Evolutionary conservation across 176 grass and related monocot genomes (phyloP).

Genomic region (Urochloa ruziziensis): DNA sequence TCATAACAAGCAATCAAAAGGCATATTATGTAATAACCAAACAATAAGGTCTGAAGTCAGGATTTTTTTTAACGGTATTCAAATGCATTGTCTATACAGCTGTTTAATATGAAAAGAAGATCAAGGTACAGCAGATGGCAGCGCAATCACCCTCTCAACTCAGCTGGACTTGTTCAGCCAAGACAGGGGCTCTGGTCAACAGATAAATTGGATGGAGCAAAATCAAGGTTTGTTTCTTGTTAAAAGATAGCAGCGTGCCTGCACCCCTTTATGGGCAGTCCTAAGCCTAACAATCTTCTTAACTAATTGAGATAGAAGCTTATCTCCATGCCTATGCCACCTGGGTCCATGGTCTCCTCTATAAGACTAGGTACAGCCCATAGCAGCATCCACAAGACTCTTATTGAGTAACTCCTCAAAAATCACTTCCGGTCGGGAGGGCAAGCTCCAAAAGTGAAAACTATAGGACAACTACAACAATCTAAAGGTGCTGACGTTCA

Average conservation of each 20-base stretch:
- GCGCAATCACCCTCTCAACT: background rate
- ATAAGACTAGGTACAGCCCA: background rate
- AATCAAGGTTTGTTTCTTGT: background rate
- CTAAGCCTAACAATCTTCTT: background rate
- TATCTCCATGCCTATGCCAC: background rate
- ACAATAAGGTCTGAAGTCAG: background rate
- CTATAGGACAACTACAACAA: background rate
- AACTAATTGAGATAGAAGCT: constrained; percentile 4
- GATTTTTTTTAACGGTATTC: background rate
- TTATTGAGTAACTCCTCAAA: constrained; percentile 18
- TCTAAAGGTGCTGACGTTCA: background rate
- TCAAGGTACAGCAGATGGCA: background rate
- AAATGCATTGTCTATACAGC: background rate
- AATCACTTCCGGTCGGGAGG: background rate
- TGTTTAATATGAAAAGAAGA: background rate
- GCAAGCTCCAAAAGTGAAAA: background rate
- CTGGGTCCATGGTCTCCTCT: background rate
- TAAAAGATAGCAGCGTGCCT: background rate
- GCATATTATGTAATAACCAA: constrained; percentile 19
- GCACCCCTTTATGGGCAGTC: background rate
- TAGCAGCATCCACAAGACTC: background rate
- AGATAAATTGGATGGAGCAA: background rate
- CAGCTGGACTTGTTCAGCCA: background rate
- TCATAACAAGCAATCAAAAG: constrained; percentile 3
- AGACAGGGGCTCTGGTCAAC: background rate